Base-by-base conservation (phyloP, 208 protist species). In the Polymyxa betae region DNA sequence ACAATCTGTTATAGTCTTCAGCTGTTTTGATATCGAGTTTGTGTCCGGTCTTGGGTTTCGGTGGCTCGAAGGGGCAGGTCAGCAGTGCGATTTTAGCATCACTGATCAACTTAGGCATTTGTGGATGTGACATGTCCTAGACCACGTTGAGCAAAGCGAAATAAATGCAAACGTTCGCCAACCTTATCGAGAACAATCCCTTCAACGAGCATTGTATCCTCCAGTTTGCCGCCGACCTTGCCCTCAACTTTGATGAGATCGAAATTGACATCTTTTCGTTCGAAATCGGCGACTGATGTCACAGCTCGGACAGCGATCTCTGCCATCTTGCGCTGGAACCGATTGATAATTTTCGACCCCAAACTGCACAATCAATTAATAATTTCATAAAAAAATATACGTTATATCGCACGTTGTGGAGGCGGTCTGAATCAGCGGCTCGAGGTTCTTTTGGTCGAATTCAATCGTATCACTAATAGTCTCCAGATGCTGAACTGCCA, bases 11-110 rank as follows among this genome's bases (percentile, higher is more conserved):
- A 88, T 93, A 95, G 43, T 92, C 92, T 77, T 95, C 93, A 38
- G 91, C 93, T 16, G 66, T 94, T 68, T 92, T 96, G 89, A 99
- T 98, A 92, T 98, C 95, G 16, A 99, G 93, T 43, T 97, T 98
- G 93, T 99, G 97, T 94, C 99, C 99, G 54, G 98, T 99, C 96
- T 99, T 99, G 90, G 99, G 98, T 93, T 99, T 99, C 0, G 99
- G 99, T 54, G 98, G 98, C 95, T 99, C 99, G 93, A 99, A 99
- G 60, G 99, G 97, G 95, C 98, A 99, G 38, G 98, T 99, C 32
- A 99, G 96, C 91, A 99, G 98, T 92, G 97, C 98, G 66, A 99
- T 98, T 93, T 99, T 99, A 52, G 98, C 98, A 93, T 99, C 96
- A 89, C 95, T 96, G 68, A 99, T 94, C 16, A 92, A 90, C 94